Evolutionary conservation across 108 stramenopile genomes (phyloP).

Genomic region (Chaetoceros tenuissimus): DNA sequence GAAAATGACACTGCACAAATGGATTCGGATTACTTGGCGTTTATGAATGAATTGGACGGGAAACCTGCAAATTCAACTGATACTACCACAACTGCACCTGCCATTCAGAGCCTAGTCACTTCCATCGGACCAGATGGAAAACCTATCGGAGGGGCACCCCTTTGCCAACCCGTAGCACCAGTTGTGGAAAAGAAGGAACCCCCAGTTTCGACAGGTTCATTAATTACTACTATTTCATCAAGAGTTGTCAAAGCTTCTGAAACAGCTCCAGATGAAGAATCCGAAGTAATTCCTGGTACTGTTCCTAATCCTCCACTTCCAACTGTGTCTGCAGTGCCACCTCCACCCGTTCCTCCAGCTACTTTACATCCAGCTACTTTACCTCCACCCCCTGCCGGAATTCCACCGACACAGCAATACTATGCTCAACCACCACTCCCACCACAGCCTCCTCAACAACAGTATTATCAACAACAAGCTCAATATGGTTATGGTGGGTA

Average conservation of each 20-base stretch:
- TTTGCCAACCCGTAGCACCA: slow-evolving; percentile 3
- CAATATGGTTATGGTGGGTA: slow-evolving; percentile 26
- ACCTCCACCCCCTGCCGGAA: slow-evolving; percentile 4
- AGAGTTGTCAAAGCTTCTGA: slow-evolving; percentile 1
- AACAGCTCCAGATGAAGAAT: slow-evolving; percentile 4
- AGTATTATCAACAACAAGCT: slow-evolving; percentile 5
- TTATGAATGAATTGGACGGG: slow-evolving; percentile 97
- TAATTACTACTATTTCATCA: slow-evolving; percentile 1
- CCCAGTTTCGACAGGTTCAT: slow-evolving; percentile 1
- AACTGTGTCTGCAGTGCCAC: not conserved
- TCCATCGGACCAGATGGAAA: slow-evolving; percentile 1
- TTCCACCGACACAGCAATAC: slow-evolving; percentile 16
- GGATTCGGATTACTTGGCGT: slow-evolving; percentile 88
- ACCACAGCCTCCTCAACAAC: slow-evolving; percentile 13
- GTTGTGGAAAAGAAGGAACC: slow-evolving; percentile 17
- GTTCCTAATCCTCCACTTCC: slow-evolving; percentile 12
- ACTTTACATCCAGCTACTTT: slow-evolving; percentile 3
- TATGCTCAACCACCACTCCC: slow-evolving; percentile 21
- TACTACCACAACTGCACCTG: not conserved
- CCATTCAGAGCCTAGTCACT: not conserved
- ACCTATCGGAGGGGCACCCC: not conserved
- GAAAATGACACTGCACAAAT: slow-evolving; percentile 56
- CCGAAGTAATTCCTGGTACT: not conserved
- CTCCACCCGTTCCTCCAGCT: slow-evolving; percentile 15
- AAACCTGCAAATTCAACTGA: slow-evolving; percentile 12